These are phyloP conservation scores for Tetrahymena borealis DNA, from an alignment of 73 alveolate genomes.

Conservation along the genomic window DNA sequence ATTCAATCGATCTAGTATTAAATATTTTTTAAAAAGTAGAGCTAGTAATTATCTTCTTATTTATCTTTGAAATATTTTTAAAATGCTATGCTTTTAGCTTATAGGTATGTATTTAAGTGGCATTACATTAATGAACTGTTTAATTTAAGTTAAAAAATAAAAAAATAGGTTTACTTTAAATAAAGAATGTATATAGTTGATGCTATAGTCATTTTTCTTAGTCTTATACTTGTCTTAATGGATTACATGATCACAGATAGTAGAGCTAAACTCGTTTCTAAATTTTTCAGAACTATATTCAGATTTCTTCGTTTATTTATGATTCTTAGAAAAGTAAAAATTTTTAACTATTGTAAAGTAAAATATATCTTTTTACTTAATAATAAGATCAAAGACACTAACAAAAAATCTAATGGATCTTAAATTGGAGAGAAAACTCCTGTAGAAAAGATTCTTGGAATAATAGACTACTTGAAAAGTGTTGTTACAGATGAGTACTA, in stretches of 20 bases:
- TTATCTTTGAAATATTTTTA: background rate
- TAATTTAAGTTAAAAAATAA: background rate
- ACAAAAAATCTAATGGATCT: background rate
- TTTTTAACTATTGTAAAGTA: background rate
- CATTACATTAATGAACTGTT: background rate
- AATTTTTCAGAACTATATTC: constrained; percentile 23
- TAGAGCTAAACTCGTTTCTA: constrained; percentile 4
- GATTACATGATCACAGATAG: background rate
- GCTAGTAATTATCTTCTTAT: background rate
- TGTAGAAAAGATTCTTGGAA: constrained; percentile 21
- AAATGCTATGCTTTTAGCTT: background rate
- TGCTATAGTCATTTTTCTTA: constrained; percentile 7
- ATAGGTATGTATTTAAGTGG: background rate
- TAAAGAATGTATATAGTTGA: background rate
- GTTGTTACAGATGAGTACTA: constrained; percentile 16
- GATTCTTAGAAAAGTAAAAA: constrained; percentile 20
- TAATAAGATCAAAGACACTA: constrained; percentile 9
- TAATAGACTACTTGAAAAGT: constrained; percentile 5
- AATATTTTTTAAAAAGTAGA: background rate
- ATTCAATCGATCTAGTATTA: background rate
- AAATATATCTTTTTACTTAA: background rate
- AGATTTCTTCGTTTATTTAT: constrained; percentile 32
- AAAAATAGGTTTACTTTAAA: background rate
- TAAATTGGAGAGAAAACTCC: constrained; percentile 23
- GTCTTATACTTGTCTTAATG: constrained; percentile 1